Evolutionary conservation across 2,329 filamentous ascomycete genomes (phyloP), one percentile per base, ranked within the genome.

Genomic region (Sporothrix luriei): DNA sequence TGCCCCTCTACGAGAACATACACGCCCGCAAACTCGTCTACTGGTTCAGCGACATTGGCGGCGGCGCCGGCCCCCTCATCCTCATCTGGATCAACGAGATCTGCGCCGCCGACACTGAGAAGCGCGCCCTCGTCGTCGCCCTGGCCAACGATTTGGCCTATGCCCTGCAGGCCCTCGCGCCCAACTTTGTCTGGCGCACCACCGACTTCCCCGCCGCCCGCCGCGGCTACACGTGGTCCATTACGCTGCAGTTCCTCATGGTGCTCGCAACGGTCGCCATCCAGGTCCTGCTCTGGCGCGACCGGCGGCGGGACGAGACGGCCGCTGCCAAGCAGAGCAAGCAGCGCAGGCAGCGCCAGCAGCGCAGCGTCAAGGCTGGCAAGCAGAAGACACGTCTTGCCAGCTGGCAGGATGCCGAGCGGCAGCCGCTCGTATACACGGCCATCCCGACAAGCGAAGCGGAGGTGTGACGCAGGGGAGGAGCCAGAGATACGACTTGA

Each of bases 101-200:
- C 9, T 76, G 75, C 69, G 72, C 73, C 0, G 62, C 66, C 26
- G 76, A 77, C 43, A 74, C 73, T 0, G 76, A 76, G 59, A 75
- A 76, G 66, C 70, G 76, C 9, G 74, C 76, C 4, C 73, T 77
- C 13, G 69, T 76, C 0, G 72, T 76, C 5, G 74, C 73, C 9
- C 69, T 71, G 0, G 68, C 74, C 49, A 76, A 76, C 57, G 71
- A 75, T 14, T 69, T 77, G 46, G 69, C 75, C 66, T 74, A 76
- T 14, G 75, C 76, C 13, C 72, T 76, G 3, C 74, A 75, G 55
- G 75, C 75, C 10, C 74, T 80, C 38, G 77, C 77, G 2, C 79
- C 79, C 0, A 81, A 81, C 65, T 80, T 81, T 62, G 77, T 81
- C 1, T 81, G 79, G 80, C 80, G 80, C 66, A 81, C 79, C 0